Conservation (phyloP, 768 basidiomycete species). For the Mycena vulgaris region DNA sequence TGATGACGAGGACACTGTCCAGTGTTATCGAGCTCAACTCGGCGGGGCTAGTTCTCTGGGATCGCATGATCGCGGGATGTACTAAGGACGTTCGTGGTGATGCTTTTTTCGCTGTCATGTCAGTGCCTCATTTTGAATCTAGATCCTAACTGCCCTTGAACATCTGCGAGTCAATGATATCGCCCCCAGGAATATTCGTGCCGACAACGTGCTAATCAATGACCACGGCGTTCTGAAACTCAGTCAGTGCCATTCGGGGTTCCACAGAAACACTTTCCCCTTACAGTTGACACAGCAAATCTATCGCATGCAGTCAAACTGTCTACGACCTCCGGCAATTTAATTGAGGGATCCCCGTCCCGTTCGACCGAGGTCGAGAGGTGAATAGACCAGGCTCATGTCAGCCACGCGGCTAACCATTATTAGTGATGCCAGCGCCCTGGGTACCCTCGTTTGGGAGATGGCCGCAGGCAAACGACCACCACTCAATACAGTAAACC, state of each 20-base stretch:
- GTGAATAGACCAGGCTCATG: neutral
- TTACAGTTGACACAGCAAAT: slow-evolving; percentile 7
- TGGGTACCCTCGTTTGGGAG: slow-evolving; percentile 70
- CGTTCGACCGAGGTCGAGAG: neutral
- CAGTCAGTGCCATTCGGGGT: slow-evolving; percentile 49
- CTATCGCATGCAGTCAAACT: slow-evolving; percentile 11
- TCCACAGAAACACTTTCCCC: neutral
- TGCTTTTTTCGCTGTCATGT: too few species aligned
- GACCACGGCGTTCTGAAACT: slow-evolving; percentile 64
- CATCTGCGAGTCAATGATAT: slow-evolving; percentile 62
- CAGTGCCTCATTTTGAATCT: neutral
- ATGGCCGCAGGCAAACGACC: slow-evolving; percentile 62
- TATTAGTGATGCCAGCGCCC: slow-evolving; percentile 55
- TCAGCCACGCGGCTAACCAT: too few species aligned
- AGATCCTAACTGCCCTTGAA: slow-evolving; percentile 64
- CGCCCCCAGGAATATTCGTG: slow-evolving; percentile 68
- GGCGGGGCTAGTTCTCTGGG: slow-evolving; percentile 61
- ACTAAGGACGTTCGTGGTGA: slow-evolving; percentile 62
- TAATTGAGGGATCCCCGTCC: neutral
- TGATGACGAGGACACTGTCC: slow-evolving; percentile 72
- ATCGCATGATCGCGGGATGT: slow-evolving; percentile 64
- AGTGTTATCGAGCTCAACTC: slow-evolving; percentile 64
- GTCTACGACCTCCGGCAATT: neutral
- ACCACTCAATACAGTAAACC: slow-evolving; percentile 55
- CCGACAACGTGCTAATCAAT: slow-evolving; percentile 70